Evolutionary conservation across 306 rosid genomes (phyloP).

Genomic region (Abrus pulchellus): DNA sequence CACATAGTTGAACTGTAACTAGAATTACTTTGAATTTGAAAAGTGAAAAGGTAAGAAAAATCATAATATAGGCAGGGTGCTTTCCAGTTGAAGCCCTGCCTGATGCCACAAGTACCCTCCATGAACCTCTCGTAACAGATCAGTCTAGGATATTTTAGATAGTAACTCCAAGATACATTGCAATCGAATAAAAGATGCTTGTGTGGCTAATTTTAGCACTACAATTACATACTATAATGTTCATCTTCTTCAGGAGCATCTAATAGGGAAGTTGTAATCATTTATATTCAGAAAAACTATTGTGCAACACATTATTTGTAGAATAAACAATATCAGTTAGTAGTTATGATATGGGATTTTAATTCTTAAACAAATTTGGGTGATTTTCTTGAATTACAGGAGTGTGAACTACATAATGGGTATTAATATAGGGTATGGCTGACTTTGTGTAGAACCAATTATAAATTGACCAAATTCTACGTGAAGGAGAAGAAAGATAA

Average conservation of each 20-base stretch:
- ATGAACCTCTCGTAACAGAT: background rate
- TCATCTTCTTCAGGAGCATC: background rate
- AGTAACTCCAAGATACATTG: background rate
- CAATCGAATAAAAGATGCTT: background rate
- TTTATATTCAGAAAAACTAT: background rate
- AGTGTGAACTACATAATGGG: background rate
- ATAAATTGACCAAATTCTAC: background rate
- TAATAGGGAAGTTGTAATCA: background rate
- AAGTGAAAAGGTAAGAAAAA: slow-evolving; percentile 2
- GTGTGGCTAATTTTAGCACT: background rate
- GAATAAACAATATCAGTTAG: background rate
- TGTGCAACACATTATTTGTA: background rate
- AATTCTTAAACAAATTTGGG: background rate
- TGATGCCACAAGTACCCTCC: background rate
- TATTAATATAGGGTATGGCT: background rate
- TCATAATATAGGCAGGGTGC: background rate
- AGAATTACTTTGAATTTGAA: slow-evolving; percentile 11
- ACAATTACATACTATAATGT: background rate
- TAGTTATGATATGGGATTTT: background rate
- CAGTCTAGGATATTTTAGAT: background rate
- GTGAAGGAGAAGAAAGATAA: background rate
- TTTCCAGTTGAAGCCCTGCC: slow-evolving; percentile 21
- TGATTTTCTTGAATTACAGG: background rate
- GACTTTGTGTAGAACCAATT: slow-evolving; percentile 2
- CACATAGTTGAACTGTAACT: slow-evolving; percentile 18